These are phyloP conservation scores for Pythium insidiosum DNA, from an alignment of 352 stramenopile genomes.

Conservation along the genomic window DNA sequence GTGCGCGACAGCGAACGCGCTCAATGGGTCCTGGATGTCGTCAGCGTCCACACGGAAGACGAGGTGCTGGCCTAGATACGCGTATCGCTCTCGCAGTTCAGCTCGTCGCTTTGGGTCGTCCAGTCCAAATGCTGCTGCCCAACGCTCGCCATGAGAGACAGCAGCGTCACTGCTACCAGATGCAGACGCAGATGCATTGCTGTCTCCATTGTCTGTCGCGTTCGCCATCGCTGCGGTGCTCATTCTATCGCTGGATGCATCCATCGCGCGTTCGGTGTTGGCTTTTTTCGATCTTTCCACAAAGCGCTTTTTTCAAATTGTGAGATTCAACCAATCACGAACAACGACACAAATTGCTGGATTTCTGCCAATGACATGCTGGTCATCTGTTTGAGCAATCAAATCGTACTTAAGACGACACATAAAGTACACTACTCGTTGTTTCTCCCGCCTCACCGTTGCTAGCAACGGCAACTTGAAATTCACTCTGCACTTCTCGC, in stretches of 20 bases:
- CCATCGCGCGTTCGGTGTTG: neutral
- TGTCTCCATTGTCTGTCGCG: no score
- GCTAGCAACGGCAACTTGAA: no score
- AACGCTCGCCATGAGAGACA: slow-evolving; percentile 22
- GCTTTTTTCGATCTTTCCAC: slow-evolving; percentile 16
- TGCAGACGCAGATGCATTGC: no score
- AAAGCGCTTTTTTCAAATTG: neutral
- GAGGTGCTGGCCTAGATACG: slow-evolving; percentile 42
- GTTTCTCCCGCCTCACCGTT: no score
- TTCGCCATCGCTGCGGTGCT: slow-evolving; percentile 6
- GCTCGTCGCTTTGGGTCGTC: slow-evolving; percentile 7
- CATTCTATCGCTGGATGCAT: neutral
- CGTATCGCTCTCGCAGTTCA: slow-evolving; percentile 35
- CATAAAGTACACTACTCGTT: no score
- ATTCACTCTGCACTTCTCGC: no score
- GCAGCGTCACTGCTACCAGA: no score
- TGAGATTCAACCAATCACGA: slow-evolving; percentile 5
- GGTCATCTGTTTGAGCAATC: no score
- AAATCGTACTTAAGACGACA: no score
- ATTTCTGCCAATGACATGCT: no score
- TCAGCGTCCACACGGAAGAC: slow-evolving; percentile 57
- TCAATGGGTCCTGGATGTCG: slow-evolving; percentile 39
- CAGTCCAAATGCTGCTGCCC: slow-evolving; percentile 21
- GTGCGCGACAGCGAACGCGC: slow-evolving; percentile 16
- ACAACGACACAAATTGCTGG: no score